Conservation (phyloP, 164 flowering plant genomes). For the Litsea cubeba region DNA sequence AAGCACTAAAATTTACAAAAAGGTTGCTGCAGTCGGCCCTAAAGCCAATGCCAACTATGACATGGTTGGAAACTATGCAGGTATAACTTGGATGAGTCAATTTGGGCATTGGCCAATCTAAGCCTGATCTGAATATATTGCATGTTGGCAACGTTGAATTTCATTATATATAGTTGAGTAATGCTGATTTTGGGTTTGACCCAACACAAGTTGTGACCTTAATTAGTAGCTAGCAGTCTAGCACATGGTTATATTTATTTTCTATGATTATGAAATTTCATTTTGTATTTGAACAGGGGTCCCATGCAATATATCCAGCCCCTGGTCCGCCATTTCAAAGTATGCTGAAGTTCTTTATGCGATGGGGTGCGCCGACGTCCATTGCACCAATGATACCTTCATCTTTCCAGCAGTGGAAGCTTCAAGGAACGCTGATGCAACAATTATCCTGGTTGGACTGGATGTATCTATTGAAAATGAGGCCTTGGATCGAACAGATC, state of each 20-base stretch:
- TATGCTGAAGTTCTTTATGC: constrained; percentile 2
- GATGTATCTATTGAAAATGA: constrained; percentile 68
- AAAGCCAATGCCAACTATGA: constrained; percentile 34
- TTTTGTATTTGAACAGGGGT: constrained; percentile 10
- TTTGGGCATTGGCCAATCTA: neutral
- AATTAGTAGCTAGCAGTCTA: too few relatives aligned
- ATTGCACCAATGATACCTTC: constrained; percentile 28
- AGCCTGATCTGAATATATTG: neutral
- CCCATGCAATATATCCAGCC: constrained; percentile 12
- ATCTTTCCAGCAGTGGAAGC: constrained; percentile 49
- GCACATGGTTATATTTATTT: neutral
- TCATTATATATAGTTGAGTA: neutral
- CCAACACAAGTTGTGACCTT: neutral
- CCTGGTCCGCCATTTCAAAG: neutral
- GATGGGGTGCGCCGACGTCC: constrained; percentile 28
- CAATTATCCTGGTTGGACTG: constrained; percentile 59
- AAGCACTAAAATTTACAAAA: neutral
- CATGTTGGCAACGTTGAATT: neutral
- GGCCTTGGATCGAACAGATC: constrained; percentile 35
- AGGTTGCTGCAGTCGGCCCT: constrained; percentile 47
- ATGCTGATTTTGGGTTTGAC: neutral
- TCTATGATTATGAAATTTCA: neutral
- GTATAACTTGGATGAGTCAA: constrained; percentile 7
- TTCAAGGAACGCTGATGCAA: constrained; percentile 57
- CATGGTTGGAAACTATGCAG: constrained; percentile 53